Conservation (phyloP, 2,329 filamentous ascomycete genomes). For the Didymella segeticola region DNA sequence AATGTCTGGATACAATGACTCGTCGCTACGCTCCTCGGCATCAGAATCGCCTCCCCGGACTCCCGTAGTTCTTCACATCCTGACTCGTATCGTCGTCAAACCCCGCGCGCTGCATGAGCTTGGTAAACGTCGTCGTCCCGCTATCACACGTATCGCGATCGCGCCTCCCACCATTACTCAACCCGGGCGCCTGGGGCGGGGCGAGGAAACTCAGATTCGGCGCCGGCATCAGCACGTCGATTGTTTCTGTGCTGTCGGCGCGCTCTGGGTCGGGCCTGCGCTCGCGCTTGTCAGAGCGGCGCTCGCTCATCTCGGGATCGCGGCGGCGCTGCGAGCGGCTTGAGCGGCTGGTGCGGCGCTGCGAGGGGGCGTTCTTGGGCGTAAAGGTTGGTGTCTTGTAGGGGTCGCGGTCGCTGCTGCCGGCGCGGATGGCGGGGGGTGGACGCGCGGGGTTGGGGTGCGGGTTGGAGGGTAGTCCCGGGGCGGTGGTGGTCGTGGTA, state of each 20-base stretch:
- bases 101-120: slow-evolving; percentile 53
- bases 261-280: slow-evolving; percentile 22
- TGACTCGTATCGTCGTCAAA: slow-evolving; percentile 42
- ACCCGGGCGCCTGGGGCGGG: slow-evolving; percentile 39
- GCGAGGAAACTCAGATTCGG: slow-evolving; percentile 39
- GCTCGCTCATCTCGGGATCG: slow-evolving; percentile 11
- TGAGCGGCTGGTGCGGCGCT: slow-evolving; percentile 24
- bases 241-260: slow-evolving; percentile 52
- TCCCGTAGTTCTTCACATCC: slow-evolving; percentile 37
- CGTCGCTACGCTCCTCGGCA: too few species aligned
- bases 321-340: slow-evolving; percentile 14
- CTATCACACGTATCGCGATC: slow-evolving; percentile 41
- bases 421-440: slow-evolving; percentile 38
- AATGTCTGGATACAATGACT: too few species aligned
- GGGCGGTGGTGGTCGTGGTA: slow-evolving; percentile 1
- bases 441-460: slow-evolving; percentile 22
- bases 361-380: slow-evolving; percentile 29
- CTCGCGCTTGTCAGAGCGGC: not conserved
- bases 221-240: slow-evolving; percentile 53
- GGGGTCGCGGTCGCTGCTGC: slow-evolving; percentile 36
- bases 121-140: slow-evolving; percentile 49
- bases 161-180: too few species aligned
- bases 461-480: slow-evolving; percentile 23
- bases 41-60: slow-evolving; percentile 18
- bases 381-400: slow-evolving; percentile 42